Evolutionary conservation across 768 basidiomycete species (phyloP).

Genomic region (Agrocybe chaxingu): DNA sequence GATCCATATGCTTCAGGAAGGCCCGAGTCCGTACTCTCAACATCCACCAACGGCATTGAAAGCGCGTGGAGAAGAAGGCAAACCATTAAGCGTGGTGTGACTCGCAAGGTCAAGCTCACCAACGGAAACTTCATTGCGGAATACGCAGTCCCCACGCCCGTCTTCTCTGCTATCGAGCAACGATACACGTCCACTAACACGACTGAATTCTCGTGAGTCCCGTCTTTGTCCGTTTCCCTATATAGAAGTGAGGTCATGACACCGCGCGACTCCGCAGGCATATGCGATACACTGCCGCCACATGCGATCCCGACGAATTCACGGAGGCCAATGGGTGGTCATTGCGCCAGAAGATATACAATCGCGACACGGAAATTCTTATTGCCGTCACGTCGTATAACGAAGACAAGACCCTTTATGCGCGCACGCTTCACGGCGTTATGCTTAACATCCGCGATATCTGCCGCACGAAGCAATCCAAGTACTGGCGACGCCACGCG

Average conservation of each 20-base stretch:
- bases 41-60: conserved; percentile 54
- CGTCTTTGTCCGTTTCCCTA: conserved; percentile 2
- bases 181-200: conserved; percentile 71
- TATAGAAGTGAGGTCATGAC: background rate
- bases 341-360: conserved; percentile 79
- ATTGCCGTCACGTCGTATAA: conserved; percentile 95
- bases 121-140: conserved; percentile 92
- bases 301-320: conserved; percentile 90
- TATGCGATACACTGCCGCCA: conserved; percentile 93
- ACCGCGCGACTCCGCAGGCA: conserved; percentile 42
- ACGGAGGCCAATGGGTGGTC: conserved; percentile 77
- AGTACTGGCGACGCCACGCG: conserved; percentile 82
- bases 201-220: conserved; percentile 86
- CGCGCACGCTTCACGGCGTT: conserved; percentile 89
- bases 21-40: conserved; percentile 49
- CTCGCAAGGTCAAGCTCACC: conserved; percentile 92
- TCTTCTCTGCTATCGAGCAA: conserved; percentile 77
- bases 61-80: conserved; percentile 74
- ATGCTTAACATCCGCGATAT: conserved; percentile 99
- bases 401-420: conserved; percentile 89
- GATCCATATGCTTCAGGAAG: conserved; percentile 57
- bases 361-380: conserved; percentile 87
- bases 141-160: conserved; percentile 82
- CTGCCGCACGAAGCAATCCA: conserved; percentile 92
- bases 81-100: conserved; percentile 87